A percentile compares a stretch with the other conserved stretches of the same genome.
phyloP scores from a whole-genome alignment of 1,139 yeast genomes.

The Pichia sp. region DNA sequence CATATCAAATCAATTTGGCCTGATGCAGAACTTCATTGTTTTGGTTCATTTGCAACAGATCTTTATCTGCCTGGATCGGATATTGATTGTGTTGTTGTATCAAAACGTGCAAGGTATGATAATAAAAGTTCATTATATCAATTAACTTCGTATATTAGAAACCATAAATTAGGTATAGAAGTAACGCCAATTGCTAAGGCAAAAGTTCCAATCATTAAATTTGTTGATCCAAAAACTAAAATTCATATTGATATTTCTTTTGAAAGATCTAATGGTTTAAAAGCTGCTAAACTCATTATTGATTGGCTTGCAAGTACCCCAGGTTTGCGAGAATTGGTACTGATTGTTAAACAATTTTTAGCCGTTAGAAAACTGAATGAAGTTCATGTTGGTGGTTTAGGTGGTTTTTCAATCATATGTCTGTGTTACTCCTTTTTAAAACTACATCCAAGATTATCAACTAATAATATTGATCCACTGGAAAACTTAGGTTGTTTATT shows the following conservation, averaged over 20 bases:
- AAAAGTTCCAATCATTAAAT: slow-evolving; percentile 92
- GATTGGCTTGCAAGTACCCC: slow-evolving; percentile 70
- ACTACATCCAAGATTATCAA: slow-evolving; percentile 71
- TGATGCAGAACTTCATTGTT: slow-evolving; percentile 74
- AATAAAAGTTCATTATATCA: slow-evolving; percentile 64
- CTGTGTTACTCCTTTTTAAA: slow-evolving; percentile 75
- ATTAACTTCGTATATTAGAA: slow-evolving; percentile 64
- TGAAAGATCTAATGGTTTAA: slow-evolving; percentile 79
- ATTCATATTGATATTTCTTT: slow-evolving; percentile 88
- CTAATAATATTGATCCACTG: slow-evolving; percentile 58
- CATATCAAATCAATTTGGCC: slow-evolving; percentile 66
- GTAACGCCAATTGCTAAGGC: slow-evolving; percentile 89
- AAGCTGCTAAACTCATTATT: slow-evolving; percentile 75
- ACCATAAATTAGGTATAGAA: slow-evolving; percentile 55
- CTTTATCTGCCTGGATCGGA: slow-evolving; percentile 93
- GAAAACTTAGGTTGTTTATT: slow-evolving; percentile 82
- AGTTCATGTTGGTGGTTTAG: slow-evolving; percentile 95
- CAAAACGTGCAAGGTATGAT: slow-evolving; percentile 60
- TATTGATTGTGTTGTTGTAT: slow-evolving; percentile 85
- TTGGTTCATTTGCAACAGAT: slow-evolving; percentile 95
- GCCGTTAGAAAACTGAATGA: slow-evolving; percentile 74
- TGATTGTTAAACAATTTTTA: slow-evolving; percentile 81
- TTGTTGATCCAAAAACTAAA: slow-evolving; percentile 65
- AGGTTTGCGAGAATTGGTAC: slow-evolving; percentile 77
- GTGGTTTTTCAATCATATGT: slow-evolving; percentile 90